phyloP scores from a whole-genome alignment of 2,329 filamentous ascomycete species.

The Periconia macrospinosa region DNA sequence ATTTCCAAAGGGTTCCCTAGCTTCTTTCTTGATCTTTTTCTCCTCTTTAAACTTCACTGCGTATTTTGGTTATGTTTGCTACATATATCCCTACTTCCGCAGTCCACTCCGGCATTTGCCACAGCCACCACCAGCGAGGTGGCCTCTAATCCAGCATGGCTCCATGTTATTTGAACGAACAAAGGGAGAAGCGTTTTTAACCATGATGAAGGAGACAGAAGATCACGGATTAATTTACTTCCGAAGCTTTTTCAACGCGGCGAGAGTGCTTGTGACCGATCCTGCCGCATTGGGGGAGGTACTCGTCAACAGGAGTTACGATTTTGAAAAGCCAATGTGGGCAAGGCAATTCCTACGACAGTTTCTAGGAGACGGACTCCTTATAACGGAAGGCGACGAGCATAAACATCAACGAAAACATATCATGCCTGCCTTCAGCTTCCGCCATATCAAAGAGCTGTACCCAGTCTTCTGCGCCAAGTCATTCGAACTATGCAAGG shows the following conservation, averaged over 20 bases:
- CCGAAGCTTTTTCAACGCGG: slow-evolving; percentile 42
- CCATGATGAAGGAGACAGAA: slow-evolving; percentile 42
- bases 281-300: slow-evolving; percentile 53
- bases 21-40: slow-evolving; percentile 19
- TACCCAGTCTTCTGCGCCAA: slow-evolving; percentile 86
- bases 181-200: slow-evolving; percentile 33
- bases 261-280: slow-evolving; percentile 42
- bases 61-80: slow-evolving; percentile 19
- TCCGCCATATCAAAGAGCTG: slow-evolving; percentile 80
- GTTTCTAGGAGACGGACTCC: slow-evolving; percentile 55
- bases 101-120: slow-evolving; percentile 46
- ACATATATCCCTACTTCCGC: slow-evolving; percentile 43
- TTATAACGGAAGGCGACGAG: slow-evolving; percentile 54
- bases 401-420: slow-evolving; percentile 66
- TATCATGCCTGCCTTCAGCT: slow-evolving; percentile 81
- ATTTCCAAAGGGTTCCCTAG: slow-evolving; percentile 15
- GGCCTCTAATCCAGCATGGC: slow-evolving; percentile 43
- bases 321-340: slow-evolving; percentile 55
- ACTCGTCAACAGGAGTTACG: slow-evolving; percentile 56
- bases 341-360: slow-evolving; percentile 49
- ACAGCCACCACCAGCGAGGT: slow-evolving; percentile 20
- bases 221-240: slow-evolving; percentile 47
- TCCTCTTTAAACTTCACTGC: slow-evolving; percentile 17
- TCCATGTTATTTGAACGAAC: slow-evolving; percentile 38
- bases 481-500: slow-evolving; percentile 65